A percentile compares a stretch with the other conserved stretches of the same genome.
Evolutionary conservation across 192 early-diverging fungal genomes (phyloP).

Genomic region (Cetraspora pellucida): DNA sequence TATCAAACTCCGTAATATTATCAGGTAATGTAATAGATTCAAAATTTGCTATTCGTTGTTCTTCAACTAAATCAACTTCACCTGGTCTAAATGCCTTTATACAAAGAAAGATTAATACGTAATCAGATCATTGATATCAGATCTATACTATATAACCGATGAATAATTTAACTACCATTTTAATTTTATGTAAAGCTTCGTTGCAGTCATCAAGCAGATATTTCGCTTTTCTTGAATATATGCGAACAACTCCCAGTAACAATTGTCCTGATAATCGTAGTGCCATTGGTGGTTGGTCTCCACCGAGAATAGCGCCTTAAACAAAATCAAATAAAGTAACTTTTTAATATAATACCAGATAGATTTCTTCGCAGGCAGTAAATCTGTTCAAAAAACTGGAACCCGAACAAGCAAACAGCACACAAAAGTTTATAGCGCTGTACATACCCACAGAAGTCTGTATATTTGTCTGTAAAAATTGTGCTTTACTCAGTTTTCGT

Average conservation of each 20-base stretch:
- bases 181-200: conserved; percentile 93
- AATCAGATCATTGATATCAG: conserved; percentile 25
- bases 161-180: conserved; percentile 77
- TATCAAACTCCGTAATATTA: conserved; percentile 88
- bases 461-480: conserved; percentile 94
- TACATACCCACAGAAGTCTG: conserved; percentile 75
- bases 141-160: too few species aligned
- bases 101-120: neutral
- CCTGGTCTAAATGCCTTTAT: conserved; percentile 75
- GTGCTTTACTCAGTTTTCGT: conserved; percentile 91
- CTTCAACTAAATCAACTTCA: conserved; percentile 82
- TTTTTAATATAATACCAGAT: neutral
- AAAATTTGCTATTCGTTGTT: conserved; percentile 67
- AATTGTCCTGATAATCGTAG: conserved; percentile 95
- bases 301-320: conserved; percentile 77
- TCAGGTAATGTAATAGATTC: conserved; percentile 89
- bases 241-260: conserved; percentile 90
- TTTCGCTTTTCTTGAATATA: conserved; percentile 94
- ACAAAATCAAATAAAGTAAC: conserved; percentile 8
- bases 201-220: conserved; percentile 98
- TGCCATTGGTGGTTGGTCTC: conserved; percentile 84
- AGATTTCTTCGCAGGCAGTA: neutral
- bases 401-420: neutral
- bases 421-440: neutral
- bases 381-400: neutral